Evolutionary conservation across 176 grass and related monocot species (phyloP).

Genomic region (Carex cristatella): DNA sequence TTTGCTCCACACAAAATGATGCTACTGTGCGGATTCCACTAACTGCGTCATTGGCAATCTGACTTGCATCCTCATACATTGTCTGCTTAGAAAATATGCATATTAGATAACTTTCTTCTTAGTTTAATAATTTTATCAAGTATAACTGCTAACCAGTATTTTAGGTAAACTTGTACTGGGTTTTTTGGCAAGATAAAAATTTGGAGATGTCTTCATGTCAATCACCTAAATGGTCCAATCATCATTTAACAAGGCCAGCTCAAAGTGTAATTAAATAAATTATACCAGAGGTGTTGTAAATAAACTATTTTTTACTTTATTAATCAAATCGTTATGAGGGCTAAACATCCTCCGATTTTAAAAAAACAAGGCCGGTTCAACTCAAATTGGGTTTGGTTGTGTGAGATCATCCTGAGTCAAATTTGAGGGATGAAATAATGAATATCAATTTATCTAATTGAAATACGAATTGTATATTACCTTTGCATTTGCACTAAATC

Average conservation of each 20-base stretch:
- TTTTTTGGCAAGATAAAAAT: background rate
- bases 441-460: background rate
- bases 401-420: background rate
- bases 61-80: constrained; percentile 78
- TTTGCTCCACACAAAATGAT: constrained; percentile 66
- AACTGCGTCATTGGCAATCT: constrained; percentile 69
- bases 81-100: constrained; percentile 25
- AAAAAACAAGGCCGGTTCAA: background rate
- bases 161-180: background rate
- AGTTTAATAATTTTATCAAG: background rate
- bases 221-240: background rate
- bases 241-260: background rate
- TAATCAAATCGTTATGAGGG: no score
- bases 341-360: no score
- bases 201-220: background rate
- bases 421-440: background rate
- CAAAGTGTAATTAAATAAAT: no score
- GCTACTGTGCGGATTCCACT: constrained; percentile 75
- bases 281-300: no score
- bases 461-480: constrained; percentile 17
- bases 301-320: no score
- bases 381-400: background rate
- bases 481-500: constrained; percentile 66
- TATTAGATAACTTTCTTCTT: background rate
- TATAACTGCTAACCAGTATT: background rate